These are phyloP conservation scores for Microbotryum scabiosae DNA, from an alignment of 1,284 basidiomycete species.

Conservation along the genomic window DNA sequence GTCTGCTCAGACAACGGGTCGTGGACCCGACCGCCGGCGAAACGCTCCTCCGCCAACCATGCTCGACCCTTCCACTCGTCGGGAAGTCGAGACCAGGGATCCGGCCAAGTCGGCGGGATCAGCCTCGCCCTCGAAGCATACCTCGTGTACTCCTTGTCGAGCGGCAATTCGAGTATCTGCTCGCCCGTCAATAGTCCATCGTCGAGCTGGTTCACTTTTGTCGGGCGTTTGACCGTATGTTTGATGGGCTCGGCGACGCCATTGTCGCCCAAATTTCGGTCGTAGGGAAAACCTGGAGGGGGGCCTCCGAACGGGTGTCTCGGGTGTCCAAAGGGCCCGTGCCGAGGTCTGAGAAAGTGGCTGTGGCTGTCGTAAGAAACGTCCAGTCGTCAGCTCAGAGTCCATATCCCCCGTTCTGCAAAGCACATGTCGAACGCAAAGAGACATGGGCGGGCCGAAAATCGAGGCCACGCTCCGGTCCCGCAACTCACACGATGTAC, in stretches of 20 bases:
- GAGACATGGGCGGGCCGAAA: background rate
- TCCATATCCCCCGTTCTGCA: background rate
- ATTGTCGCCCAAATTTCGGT: background rate
- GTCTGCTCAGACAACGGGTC: slow-evolving; percentile 3
- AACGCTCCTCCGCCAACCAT: slow-evolving; percentile 4
- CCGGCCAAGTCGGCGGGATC: slow-evolving; percentile 11
- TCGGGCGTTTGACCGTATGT: background rate
- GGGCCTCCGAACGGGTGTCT: background rate
- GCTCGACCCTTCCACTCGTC: background rate
- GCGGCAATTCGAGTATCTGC: background rate
- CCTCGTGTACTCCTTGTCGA: slow-evolving; percentile 2
- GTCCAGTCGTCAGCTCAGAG: background rate
- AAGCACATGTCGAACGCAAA: background rate
- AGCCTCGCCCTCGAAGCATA: slow-evolving; percentile 9
- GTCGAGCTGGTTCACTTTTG: background rate
- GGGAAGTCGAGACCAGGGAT: slow-evolving; percentile 16
- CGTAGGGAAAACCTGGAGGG: background rate
- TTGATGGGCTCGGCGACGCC: background rate
- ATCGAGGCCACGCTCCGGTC: background rate
- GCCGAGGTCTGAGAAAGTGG: slow-evolving; percentile 1
- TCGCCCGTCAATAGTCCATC: background rate
- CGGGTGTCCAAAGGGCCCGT: background rate
- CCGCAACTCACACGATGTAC: slow-evolving; percentile 9
- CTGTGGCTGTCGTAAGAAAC: background rate
- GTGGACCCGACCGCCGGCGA: slow-evolving; percentile 6